These are phyloP conservation scores for Cercospora janseana DNA, from an alignment of 2,329 filamentous ascomycete genomes.

Conservation along the genomic window DNA sequence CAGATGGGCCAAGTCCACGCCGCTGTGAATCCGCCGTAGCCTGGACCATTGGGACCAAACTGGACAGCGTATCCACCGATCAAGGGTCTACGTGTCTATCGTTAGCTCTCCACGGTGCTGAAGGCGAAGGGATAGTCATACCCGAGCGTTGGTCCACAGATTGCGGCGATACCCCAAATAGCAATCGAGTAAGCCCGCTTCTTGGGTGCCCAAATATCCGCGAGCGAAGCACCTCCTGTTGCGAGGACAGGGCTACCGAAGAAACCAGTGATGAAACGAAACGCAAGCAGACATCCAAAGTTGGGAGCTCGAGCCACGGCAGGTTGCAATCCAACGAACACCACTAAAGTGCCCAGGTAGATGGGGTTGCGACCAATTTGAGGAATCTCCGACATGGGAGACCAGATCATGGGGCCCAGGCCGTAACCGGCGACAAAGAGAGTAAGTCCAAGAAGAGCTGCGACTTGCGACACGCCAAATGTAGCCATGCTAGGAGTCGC, in stretches of 20 bases:
- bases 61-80: slow-evolving; percentile 45
- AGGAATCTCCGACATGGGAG: slow-evolving; percentile 52
- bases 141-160: slow-evolving; percentile 40
- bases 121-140: slow-evolving; percentile 35
- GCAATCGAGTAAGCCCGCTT: slow-evolving; percentile 43
- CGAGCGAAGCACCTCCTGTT: slow-evolving; percentile 47
- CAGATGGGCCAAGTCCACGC: slow-evolving; percentile 39
- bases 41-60: slow-evolving; percentile 24
- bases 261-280: slow-evolving; percentile 55
- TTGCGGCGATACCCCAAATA: slow-evolving; percentile 43
- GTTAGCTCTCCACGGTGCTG: background rate
- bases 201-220: slow-evolving; percentile 44
- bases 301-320: slow-evolving; percentile 50
- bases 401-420: slow-evolving; percentile 48
- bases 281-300: slow-evolving; percentile 53
- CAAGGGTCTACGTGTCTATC: slow-evolving; percentile 38
- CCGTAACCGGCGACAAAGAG: slow-evolving; percentile 54
- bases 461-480: slow-evolving; percentile 49
- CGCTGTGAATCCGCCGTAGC: slow-evolving; percentile 32
- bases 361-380: slow-evolving; percentile 50
- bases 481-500: slow-evolving; percentile 30
- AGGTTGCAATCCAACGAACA: slow-evolving; percentile 53
- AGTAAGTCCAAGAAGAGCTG: slow-evolving; percentile 50
- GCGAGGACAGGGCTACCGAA: slow-evolving; percentile 49
- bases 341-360: slow-evolving; percentile 49